Base-by-base conservation (phyloP, 306 rosid genomes). In the Sophora flavescens region DNA sequence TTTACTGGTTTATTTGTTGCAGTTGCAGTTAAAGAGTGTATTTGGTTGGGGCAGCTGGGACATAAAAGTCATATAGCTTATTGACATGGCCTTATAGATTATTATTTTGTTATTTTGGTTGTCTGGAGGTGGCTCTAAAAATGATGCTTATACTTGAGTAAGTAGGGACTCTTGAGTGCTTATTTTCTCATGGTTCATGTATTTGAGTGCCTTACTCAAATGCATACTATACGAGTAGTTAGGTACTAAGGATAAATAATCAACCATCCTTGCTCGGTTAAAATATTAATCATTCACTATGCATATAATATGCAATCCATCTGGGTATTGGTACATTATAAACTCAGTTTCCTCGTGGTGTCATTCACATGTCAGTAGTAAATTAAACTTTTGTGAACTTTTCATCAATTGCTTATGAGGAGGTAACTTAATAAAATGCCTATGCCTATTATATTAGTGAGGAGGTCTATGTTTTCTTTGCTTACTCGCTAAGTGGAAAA, bases 181-280 rank as follows among this genome's bases (percentile, higher is more conserved):
- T 63, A 13, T 63, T 28, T 5, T 18, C 16, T 76, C 61, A 63
- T 69, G 76, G 22, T 69, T 65, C 14, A 14, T 58, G 66, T n/a
- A 62, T 75, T 77, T 44, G 80, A 85, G 76, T 85, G 75, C 58
- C 80, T 52, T 68, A 65, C 78, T 72, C 82, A 51, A 47, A 66
- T 57, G 71, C 38, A 83, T n/a, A 8, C 14, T 58, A 74, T 8
- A 42, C 4, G 68, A 36, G 71, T 77, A 63, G 79, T 78, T 18
- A 66, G 76, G 60, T 60, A 52, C 72, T 13, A 52, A 51, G 61
- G 62, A 48, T 71, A 44, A 50, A 63, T 63, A 68, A 75, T 48
- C 18, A 47, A 42, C 48, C 77, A 75, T 52, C 54, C 74, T 59
- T 50, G 18, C 2, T 22, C 35, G 52, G 68, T 53, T 33, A 45